A percentile compares a stretch with the other conserved stretches of the same genome.
Evolutionary conservation across 2,329 filamentous ascomycete genomes (phyloP).

Genomic region (Stylonectria norvegica): DNA sequence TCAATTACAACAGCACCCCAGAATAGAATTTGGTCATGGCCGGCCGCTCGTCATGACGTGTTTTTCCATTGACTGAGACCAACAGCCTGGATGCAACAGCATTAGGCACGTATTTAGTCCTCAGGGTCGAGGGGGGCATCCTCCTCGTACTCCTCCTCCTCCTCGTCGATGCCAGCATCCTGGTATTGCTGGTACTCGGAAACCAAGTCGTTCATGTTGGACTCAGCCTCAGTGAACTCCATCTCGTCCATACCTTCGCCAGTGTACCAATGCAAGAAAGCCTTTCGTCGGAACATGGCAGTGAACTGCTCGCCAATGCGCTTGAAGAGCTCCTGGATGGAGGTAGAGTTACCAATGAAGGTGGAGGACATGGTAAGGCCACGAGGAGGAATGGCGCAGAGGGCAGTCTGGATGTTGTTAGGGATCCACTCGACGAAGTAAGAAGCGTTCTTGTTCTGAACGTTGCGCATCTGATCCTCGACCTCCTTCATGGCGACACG

Average conservation of each 20-base stretch:
- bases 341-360: conserved; percentile 98
- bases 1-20: conserved; percentile 31
- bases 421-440: conserved; percentile 99
- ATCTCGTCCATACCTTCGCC: conserved; percentile 99
- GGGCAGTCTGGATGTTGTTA: conserved; percentile 99
- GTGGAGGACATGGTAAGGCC: conserved; percentile 99
- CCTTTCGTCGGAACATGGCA: conserved; percentile 99
- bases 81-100: conserved; percentile 5
- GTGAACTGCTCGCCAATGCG: conserved; percentile 99
- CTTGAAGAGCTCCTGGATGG: conserved; percentile 99
- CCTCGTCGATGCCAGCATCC: conserved; percentile 95
- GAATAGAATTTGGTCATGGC: conserved; percentile 32
- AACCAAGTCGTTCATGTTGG: conserved; percentile 99
- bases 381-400: conserved; percentile 97
- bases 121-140: conserved; percentile 73
- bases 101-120: conserved; percentile 33
- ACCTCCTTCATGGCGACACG: conserved; percentile 99
- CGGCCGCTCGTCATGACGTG: conserved; percentile 17
- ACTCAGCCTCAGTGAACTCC: conserved; percentile 99
- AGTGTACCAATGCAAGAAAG: conserved; percentile 99
- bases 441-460: conserved; percentile 98
- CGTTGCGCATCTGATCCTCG: conserved; percentile 99
- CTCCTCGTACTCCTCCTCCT: conserved; percentile 92
- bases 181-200: conserved; percentile 99
- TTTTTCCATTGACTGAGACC: conserved; percentile 4